Evolutionary conservation across 2,329 filamentous ascomycete species (phyloP), one percentile per base, ranked within the genome.

Genomic region (Phyllosticta paracitricarpa): DNA sequence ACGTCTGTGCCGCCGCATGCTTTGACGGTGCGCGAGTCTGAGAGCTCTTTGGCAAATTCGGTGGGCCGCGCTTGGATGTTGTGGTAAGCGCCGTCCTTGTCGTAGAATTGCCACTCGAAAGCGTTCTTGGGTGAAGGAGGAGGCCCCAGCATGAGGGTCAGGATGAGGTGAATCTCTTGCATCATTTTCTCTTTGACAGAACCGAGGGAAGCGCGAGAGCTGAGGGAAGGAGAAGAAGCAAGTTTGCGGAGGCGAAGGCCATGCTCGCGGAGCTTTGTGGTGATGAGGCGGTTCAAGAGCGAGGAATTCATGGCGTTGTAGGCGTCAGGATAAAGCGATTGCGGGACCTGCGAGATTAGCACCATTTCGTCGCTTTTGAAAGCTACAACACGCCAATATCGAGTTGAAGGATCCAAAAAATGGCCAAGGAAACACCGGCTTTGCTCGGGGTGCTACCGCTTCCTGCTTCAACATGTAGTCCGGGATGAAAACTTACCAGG

Each of bases 251-350:
- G 80, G 26, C 79, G 77, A n/a, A 96, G 75, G 1, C 88, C 90
- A 67, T 90, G 87, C 73, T 96, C 90, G n/a, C 91, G 86, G 35
- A 96, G 82, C 76, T 95, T 95, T 19, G 87, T 91, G 10, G 89
- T 91, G 64, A 96, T 79, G 30, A 95, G 78, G 59, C 77, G 80
- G 70, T 92, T 89, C 76, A 96, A 84, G 19, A 83, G 79, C 1
- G 79, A 74, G 26, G 87, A 89, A 67, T 86, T 85, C 77, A 82
- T 82, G 3, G 91, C 89, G 71, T 89, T 93, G 80, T 83, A 93
- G 59, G 82, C 85, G 71, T 96, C 91, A 0, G 91, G 91, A 70
- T 94, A 96, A 2, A 96, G 75, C 0, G 79, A 76, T 71, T 95
- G 89, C 2, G 91, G 91, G 0, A 94, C 58, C 58, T 60, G 17